phyloP scores from a whole-genome alignment of 83 land plant genomes.

The Picea abies region DNA sequence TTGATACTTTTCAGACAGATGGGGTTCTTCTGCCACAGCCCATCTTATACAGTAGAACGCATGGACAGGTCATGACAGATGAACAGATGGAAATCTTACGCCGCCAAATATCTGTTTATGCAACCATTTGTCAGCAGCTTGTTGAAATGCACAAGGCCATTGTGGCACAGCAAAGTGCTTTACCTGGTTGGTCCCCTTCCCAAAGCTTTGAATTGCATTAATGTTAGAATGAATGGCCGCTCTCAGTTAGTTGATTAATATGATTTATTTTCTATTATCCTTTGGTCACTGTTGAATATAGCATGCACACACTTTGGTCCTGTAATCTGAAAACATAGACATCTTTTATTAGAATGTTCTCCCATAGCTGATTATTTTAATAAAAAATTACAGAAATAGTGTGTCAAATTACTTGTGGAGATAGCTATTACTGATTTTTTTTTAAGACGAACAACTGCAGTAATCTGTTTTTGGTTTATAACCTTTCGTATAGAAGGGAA shows the following conservation, averaged over 20 bases:
- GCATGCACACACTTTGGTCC: not conserved
- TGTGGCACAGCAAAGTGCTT: constrained; percentile 38
- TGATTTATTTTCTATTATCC: not conserved
- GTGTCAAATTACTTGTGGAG: not conserved
- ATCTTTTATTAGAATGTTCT: not conserved
- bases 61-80: constrained; percentile 75
- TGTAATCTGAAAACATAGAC: not conserved
- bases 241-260: not conserved
- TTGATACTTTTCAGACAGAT: constrained; percentile 5
- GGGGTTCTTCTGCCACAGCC: not conserved
- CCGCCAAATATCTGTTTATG: constrained; percentile 62
- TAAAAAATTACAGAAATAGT: not conserved
- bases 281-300: not conserved
- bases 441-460: not conserved
- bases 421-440: not conserved
- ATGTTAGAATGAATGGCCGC: not conserved
- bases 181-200: constrained; percentile 34
- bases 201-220: not conserved
- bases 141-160: constrained; percentile 69
- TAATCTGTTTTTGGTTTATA: not conserved
- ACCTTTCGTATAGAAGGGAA: not conserved
- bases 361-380: not conserved
- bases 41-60: not conserved
- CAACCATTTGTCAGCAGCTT: constrained; percentile 64
- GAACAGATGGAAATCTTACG: constrained; percentile 69